These are phyloP conservation scores for Crithidia bombi DNA, from an alignment of 208 protist species.

Conservation along the genomic window DNA sequence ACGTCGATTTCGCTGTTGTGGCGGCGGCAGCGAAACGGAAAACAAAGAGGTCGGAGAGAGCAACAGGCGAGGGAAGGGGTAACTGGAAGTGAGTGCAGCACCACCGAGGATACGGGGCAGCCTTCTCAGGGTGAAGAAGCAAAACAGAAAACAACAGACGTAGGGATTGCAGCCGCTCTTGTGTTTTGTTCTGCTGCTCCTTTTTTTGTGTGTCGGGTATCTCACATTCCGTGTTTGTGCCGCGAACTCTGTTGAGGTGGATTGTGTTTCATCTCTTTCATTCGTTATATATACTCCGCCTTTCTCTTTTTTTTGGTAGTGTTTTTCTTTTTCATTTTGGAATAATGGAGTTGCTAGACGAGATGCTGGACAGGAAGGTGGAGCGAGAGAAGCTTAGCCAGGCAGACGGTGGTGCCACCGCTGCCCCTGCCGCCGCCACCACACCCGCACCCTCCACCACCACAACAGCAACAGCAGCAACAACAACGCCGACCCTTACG, in stretches of 20 bases:
- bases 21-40: too few relatives aligned
- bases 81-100: too few relatives aligned
- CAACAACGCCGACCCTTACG: not conserved
- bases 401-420: not conserved
- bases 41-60: too few relatives aligned
- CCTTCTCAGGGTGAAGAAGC: too few relatives aligned
- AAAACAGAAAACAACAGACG: too few relatives aligned
- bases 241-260: not conserved
- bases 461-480: not conserved
- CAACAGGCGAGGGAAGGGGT: too few relatives aligned
- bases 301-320: not conserved
- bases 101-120: too few relatives aligned
- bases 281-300: constrained; percentile 21
- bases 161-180: too few relatives aligned
- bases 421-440: not conserved
- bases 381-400: constrained; percentile 38
- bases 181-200: too few relatives aligned
- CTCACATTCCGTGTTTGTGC: not conserved
- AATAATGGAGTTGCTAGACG: constrained; percentile 36
- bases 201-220: not conserved
- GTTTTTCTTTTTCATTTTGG: not conserved
- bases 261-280: not conserved
- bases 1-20: too few relatives aligned
- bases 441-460: not conserved
- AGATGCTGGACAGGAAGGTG: constrained; percentile 44